Evolutionary conservation across 208 protist species (phyloP).

Genomic region (Sergeia podlipaevii): DNA sequence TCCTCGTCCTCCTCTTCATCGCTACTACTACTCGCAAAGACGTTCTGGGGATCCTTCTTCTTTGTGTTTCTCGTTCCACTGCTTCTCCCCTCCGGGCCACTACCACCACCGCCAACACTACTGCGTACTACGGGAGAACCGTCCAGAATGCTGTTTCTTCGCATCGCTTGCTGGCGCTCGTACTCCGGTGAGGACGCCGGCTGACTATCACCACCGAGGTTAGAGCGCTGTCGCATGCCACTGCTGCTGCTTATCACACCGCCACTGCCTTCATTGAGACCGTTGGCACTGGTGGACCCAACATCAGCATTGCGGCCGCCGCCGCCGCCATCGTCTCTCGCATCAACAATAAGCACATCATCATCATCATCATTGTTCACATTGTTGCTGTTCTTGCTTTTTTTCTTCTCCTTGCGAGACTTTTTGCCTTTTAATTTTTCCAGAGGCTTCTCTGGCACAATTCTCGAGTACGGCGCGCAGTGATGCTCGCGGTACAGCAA

Average conservation of each 20-base stretch:
- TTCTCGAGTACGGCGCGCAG: conserved; percentile 40
- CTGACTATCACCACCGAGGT: too few relatives aligned
- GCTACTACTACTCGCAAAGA: neutral
- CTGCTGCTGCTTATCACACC: too few relatives aligned
- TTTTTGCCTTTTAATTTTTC: neutral
- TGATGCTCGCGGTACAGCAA: conserved; percentile 41
- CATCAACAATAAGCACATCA: too few relatives aligned
- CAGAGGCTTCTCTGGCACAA: conserved; percentile 23
- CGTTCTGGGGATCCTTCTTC: neutral
- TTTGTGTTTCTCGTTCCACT: neutral
- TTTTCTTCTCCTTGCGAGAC: conserved; percentile 7
- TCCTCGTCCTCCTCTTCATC: neutral
- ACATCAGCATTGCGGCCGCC: conserved; percentile 14
- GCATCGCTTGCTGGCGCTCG: too few relatives aligned
- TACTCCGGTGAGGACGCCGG: too few relatives aligned
- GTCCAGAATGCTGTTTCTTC: too few relatives aligned
- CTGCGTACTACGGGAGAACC: too few relatives aligned
- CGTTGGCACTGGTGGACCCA: conserved; percentile 8
- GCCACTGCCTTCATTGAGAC: too few relatives aligned
- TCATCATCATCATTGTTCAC: too few relatives aligned
- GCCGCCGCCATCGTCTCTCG: conserved; percentile 12
- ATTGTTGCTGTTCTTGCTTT: conserved; percentile 13
- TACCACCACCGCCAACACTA: too few relatives aligned
- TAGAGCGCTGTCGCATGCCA: too few relatives aligned
- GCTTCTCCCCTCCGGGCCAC: too few relatives aligned